Conservation (phyloP, 768 basidiomycete genomes). For the Melanogaster broomeanus region DNA sequence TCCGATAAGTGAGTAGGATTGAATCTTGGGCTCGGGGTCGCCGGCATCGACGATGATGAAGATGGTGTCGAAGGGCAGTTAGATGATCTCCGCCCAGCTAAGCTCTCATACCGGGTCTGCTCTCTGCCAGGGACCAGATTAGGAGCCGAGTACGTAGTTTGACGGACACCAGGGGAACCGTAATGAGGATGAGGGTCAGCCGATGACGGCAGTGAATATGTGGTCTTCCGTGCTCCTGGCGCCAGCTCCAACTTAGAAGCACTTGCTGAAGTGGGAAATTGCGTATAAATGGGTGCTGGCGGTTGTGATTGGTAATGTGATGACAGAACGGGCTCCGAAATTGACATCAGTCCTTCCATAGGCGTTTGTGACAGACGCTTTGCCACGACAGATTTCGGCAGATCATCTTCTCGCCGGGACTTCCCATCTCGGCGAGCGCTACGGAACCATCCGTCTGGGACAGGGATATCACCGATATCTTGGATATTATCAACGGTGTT, state of each 20-base stretch:
- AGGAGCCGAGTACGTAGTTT: constrained; percentile 36
- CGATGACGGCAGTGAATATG: constrained; percentile 33
- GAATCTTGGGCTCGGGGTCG: constrained; percentile 36
- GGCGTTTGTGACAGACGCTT: constrained; percentile 35
- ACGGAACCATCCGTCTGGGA: constrained; percentile 78
- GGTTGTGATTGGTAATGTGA: constrained; percentile 25
- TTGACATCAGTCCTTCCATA: constrained; percentile 29
- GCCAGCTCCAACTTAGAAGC: constrained; percentile 25
- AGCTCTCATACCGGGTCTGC: constrained; percentile 19
- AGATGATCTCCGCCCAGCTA: constrained; percentile 22
- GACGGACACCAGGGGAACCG: constrained; percentile 18
- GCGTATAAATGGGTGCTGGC: constrained; percentile 25
- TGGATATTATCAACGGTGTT: constrained; percentile 71
- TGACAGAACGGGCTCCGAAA: constrained; percentile 19
- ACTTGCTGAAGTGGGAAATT: constrained; percentile 34
- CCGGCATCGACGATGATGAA: constrained; percentile 40
- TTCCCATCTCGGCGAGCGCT: constrained; percentile 72
- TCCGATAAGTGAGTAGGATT: constrained; percentile 23
- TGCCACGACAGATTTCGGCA: constrained; percentile 50
- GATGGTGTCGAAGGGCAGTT: constrained; percentile 35
- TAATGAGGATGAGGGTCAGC: constrained; percentile 26
- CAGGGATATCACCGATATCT: constrained; percentile 61
- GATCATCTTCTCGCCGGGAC: constrained; percentile 39
- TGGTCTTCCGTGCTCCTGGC: constrained; percentile 21
- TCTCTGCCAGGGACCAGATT: constrained; percentile 22